These are phyloP conservation scores for Dioscorea cayenensis DNA, from an alignment of 116 monocot genomes.

Conservation along the genomic window DNA sequence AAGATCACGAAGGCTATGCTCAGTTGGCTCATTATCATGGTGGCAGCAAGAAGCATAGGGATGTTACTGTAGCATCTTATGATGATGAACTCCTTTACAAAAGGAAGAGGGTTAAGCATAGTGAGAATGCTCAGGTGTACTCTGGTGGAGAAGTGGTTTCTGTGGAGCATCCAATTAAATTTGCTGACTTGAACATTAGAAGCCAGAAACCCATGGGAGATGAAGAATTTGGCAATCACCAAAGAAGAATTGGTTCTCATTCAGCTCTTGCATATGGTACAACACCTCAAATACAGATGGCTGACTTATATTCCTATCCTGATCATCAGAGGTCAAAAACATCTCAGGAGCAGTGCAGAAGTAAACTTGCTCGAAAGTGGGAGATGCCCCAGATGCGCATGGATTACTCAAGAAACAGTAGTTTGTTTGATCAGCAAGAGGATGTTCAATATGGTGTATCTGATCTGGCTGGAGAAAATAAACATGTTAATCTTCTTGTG, in stretches of 20 bases:
- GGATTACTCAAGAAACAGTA: conserved; percentile 2
- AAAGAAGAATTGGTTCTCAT: conserved; percentile 1
- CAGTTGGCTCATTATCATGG: neutral
- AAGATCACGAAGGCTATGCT: conserved; percentile 1
- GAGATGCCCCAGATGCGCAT: neutral
- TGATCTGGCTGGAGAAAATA: conserved; percentile 32
- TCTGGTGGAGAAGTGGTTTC: conserved; percentile 2
- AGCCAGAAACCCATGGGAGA: conserved; percentile 27
- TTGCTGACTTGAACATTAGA: conserved; percentile 18
- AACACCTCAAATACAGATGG: conserved; percentile 4
- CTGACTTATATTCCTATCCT: conserved; percentile 4
- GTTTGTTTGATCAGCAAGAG: conserved; percentile 17
- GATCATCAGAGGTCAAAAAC: conserved; percentile 16
- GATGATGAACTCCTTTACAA: conserved; percentile 11
- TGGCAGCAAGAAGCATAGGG: conserved; percentile 17
- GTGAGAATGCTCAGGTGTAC: conserved; percentile 16
- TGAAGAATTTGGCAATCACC: neutral
- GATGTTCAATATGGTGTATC: conserved; percentile 81
- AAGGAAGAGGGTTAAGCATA: conserved; percentile 11
- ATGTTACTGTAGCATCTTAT: conserved; percentile 36
- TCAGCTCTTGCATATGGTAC: neutral
- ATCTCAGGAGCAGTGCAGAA: conserved; percentile 12
- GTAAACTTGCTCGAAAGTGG: conserved; percentile 15
- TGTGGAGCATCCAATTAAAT: conserved; percentile 1
- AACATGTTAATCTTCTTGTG: conserved; percentile 2